phyloP scores from a whole-genome alignment of 768 basidiomycete genomes.

The Tricholoma hemisulphureum region DNA sequence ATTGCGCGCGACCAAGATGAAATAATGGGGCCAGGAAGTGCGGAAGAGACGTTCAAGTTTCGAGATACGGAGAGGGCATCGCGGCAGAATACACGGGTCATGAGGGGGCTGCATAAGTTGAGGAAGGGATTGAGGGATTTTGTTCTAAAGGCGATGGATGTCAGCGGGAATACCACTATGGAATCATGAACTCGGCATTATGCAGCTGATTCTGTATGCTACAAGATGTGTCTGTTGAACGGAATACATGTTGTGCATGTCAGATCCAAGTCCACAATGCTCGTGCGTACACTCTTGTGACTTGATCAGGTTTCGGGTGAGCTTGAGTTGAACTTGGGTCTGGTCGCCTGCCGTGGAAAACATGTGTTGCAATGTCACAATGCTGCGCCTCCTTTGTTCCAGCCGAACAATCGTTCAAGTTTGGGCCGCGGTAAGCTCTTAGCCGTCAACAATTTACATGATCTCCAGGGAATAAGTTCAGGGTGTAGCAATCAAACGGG shows the following conservation, averaged over 20 bases:
- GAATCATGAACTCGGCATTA: neutral
- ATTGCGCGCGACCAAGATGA: conserved; percentile 39
- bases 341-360: no score
- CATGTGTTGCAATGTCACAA: no score
- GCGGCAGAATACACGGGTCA: neutral
- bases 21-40: neutral
- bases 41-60: neutral
- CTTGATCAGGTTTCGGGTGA: no score
- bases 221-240: neutral
- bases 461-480: no score
- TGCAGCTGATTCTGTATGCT: neutral
- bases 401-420: no score
- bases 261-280: no score
- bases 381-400: no score
- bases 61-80: neutral
- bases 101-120: neutral
- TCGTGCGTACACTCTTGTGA: neutral
- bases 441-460: no score
- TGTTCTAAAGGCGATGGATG: neutral
- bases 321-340: no score
- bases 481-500: no score
- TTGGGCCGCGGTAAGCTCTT: no score
- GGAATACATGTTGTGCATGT: neutral
- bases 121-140: neutral
- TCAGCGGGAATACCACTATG: neutral